These are phyloP conservation scores for Misopates orontium DNA, from an alignment of 257 asterid species.

Conservation along the genomic window DNA sequence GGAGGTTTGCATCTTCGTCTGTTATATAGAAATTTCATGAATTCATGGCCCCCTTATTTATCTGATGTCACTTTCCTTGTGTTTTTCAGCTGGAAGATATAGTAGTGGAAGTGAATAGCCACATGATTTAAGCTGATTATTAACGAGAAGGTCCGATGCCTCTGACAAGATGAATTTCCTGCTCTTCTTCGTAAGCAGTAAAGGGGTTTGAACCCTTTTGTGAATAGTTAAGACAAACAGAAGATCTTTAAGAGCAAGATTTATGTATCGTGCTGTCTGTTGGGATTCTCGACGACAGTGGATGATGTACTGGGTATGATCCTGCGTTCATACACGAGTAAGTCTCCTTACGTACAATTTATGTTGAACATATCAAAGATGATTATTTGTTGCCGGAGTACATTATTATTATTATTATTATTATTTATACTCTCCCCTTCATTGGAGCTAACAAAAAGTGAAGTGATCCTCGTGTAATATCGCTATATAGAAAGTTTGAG, in stretches of 20 bases:
- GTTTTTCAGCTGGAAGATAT: conserved; percentile 61
- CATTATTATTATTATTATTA: conserved; percentile 35
- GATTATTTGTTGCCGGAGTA: conserved; percentile 38
- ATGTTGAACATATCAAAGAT: conserved; percentile 37
- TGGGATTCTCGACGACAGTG: conserved; percentile 31
- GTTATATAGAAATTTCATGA: conserved; percentile 1
- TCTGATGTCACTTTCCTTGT: conserved; percentile 17
- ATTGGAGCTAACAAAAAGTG: conserved; percentile 37
- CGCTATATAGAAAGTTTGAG: conserved; percentile 35
- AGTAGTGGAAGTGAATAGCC: conserved; percentile 80
- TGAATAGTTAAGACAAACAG: conserved; percentile 44
- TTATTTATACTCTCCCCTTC: conserved; percentile 32
- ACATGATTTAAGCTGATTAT: conserved; percentile 26
- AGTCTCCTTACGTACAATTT: conserved; percentile 38
- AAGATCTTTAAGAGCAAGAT: conserved; percentile 30
- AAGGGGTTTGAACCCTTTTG: conserved; percentile 44
- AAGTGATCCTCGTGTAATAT: conserved; percentile 37
- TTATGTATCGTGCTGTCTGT: conserved; percentile 30
- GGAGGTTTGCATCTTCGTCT: conserved; percentile 55
- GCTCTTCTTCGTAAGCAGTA: conserved; percentile 25
- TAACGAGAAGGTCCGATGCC: conserved; percentile 39
- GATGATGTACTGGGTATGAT: conserved; percentile 33
- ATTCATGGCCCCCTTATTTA: conserved; percentile 21
- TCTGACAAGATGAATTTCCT: conserved; percentile 29
- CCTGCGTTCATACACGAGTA: conserved; percentile 33